Conservation (phyloP, 225 moss, liverwort and hornwort genomes). For the Sphagnum tenellum region DNA sequence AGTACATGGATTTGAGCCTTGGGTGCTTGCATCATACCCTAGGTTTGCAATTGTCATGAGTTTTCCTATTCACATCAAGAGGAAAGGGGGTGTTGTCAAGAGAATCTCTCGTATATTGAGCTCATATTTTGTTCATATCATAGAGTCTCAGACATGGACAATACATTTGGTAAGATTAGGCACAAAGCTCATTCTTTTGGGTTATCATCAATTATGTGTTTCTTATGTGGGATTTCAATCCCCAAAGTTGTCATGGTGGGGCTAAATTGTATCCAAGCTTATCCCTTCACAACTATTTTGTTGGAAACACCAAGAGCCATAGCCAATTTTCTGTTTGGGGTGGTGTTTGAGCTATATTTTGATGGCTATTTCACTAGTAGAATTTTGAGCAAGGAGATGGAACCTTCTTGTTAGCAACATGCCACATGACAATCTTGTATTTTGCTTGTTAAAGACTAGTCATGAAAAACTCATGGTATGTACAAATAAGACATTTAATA, state of each 20-base stretch:
- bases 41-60: constrained; percentile 39
- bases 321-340: constrained; percentile 16
- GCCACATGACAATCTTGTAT: constrained; percentile 23
- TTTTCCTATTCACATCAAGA: constrained; percentile 24
- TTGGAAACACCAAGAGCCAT: constrained; percentile 25
- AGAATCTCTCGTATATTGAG: too few species aligned
- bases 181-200: constrained; percentile 14
- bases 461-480: too few species aligned
- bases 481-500: too few species aligned
- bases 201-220: constrained; percentile 2
- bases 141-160: constrained; percentile 22
- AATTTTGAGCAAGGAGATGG: constrained; percentile 45
- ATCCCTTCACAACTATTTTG: constrained; percentile 22
- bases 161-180: constrained; percentile 17
- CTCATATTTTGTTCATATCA: constrained; percentile 12
- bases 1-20: constrained; percentile 27
- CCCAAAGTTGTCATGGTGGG: constrained; percentile 10
- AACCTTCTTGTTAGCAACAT: constrained; percentile 35
- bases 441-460: too few species aligned
- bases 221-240: constrained; percentile 1
- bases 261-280: constrained; percentile 21
- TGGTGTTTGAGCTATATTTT: constrained; percentile 33
- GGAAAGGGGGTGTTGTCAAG: constrained; percentile 18
- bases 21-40: constrained; percentile 21
- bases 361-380: constrained; percentile 16